These are phyloP conservation scores for Hebeloma cylindrosporum DNA, from an alignment of 768 basidiomycete species.

Conservation along the genomic window DNA sequence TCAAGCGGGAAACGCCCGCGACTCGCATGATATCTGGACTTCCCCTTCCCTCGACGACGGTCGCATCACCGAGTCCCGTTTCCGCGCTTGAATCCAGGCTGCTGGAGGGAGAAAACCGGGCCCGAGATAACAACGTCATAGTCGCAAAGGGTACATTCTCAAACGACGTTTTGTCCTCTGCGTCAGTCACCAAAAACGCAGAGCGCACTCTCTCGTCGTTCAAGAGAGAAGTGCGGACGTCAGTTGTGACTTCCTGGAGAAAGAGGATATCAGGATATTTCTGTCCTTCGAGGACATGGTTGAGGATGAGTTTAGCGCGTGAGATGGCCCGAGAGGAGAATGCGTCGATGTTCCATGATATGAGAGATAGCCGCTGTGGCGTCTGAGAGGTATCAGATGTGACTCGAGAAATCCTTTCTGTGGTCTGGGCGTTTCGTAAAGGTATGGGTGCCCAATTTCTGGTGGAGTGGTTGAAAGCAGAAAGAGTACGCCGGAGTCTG, in stretches of 20 bases:
- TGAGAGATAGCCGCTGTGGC: slow-evolving; percentile 38
- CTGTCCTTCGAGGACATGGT: slow-evolving; percentile 30
- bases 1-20: slow-evolving; percentile 27
- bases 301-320: slow-evolving; percentile 36
- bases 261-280: slow-evolving; percentile 36
- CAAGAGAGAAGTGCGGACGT: slow-evolving; percentile 33
- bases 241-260: slow-evolving; percentile 38
- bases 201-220: slow-evolving; percentile 32
- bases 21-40: slow-evolving; percentile 20
- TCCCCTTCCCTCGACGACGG: too few species aligned
- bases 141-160: slow-evolving; percentile 33
- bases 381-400: too few species aligned
- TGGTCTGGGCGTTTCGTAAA: too few species aligned
- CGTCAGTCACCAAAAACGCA: slow-evolving; percentile 35
- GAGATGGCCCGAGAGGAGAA: slow-evolving; percentile 28
- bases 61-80: slow-evolving; percentile 17
- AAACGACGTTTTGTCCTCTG: slow-evolving; percentile 37
- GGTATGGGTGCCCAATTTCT: too few species aligned
- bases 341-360: slow-evolving; percentile 38
- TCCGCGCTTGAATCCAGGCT: slow-evolving; percentile 20
- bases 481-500: too few species aligned
- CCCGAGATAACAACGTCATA: slow-evolving; percentile 36
- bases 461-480: too few species aligned
- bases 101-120: slow-evolving; percentile 30
- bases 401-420: too few species aligned